phyloP scores from a whole-genome alignment of 148 eudicot species.

The Suaeda aralocaspica region DNA sequence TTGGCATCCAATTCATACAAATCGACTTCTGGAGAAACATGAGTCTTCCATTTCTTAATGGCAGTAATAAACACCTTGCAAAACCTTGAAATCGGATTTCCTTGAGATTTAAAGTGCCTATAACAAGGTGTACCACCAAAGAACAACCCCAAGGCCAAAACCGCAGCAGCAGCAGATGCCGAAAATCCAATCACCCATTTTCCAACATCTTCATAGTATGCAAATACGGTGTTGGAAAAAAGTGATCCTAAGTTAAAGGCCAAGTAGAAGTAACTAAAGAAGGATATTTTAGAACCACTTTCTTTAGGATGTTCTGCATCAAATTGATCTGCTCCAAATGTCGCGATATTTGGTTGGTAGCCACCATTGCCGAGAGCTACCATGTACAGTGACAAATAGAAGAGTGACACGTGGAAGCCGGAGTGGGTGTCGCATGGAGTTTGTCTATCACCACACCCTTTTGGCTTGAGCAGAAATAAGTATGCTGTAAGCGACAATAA shows the following conservation, averaged over 20 bases:
- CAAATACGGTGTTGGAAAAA: slow-evolving; percentile 66
- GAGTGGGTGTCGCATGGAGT: slow-evolving; percentile 52
- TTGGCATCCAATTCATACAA: slow-evolving; percentile 44
- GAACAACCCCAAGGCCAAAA: slow-evolving; percentile 42
- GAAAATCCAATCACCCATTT: slow-evolving; percentile 65
- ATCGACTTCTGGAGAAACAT: slow-evolving; percentile 28
- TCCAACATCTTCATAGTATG: slow-evolving; percentile 64
- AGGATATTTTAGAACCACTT: slow-evolving; percentile 56
- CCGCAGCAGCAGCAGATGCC: slow-evolving; percentile 56
- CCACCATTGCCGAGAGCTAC: slow-evolving; percentile 78
- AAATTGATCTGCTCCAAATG: slow-evolving; percentile 78
- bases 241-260: slow-evolving; percentile 72
- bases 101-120: slow-evolving; percentile 51
- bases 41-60: slow-evolving; percentile 40
- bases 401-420: slow-evolving; percentile 28
- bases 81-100: slow-evolving; percentile 62
- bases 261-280: slow-evolving; percentile 75
- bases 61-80: slow-evolving; percentile 61
- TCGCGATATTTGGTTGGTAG: slow-evolving; percentile 76
- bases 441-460: slow-evolving; percentile 51
- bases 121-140: slow-evolving; percentile 57
- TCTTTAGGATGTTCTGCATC: slow-evolving; percentile 61
- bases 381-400: slow-evolving; percentile 61
- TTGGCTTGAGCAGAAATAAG: slow-evolving; percentile 54
- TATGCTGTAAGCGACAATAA: slow-evolving; percentile 56